Percentiles rank a stretch among this genome's conserved stretches.
Conservation (phyloP, 345 rosid species). For the Pistacia vera region DNA sequence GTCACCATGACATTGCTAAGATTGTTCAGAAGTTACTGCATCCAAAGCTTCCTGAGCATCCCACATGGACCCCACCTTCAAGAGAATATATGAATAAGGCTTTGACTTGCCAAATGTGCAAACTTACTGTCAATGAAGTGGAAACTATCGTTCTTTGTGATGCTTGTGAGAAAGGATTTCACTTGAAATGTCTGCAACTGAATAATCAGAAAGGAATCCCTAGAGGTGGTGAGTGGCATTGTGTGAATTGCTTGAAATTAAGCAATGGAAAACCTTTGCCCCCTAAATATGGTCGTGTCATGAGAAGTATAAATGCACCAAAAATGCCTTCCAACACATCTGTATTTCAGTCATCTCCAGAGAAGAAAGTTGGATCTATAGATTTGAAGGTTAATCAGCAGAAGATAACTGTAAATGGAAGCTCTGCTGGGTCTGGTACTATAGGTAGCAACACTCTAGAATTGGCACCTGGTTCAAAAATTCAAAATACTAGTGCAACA, state of each 20-base stretch:
- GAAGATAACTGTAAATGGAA: conserved; percentile 44
- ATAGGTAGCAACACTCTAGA: conserved; percentile 22
- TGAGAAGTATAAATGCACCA: conserved; percentile 57
- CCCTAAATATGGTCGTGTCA: conserved; percentile 84
- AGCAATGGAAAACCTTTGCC: conserved; percentile 86
- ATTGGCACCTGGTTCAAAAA: conserved; percentile 34
- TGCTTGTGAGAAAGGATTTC: conserved; percentile 92
- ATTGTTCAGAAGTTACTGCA: conserved; percentile 67
- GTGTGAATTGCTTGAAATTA: conserved; percentile 68
- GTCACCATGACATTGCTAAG: conserved; percentile 72
- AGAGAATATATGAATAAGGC: conserved; percentile 87
- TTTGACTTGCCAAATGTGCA: conserved; percentile 73
- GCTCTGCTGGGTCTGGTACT: conserved; percentile 39
- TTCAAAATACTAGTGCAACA: conserved; percentile 27
- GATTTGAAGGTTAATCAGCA: conserved; percentile 51
- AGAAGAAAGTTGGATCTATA: conserved; percentile 48
- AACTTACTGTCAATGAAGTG: conserved; percentile 64
- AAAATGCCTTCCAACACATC: conserved; percentile 52
- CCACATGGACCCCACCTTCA: conserved; percentile 93
- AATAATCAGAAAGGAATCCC: conserved; percentile 69
- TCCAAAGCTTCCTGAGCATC: conserved; percentile 58
- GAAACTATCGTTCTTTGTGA: conserved; percentile 82
- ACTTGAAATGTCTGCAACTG: conserved; percentile 74
- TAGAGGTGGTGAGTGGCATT: conserved; percentile 90
- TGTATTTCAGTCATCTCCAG: conserved; percentile 51